Base-by-base conservation (phyloP, 2,329 filamentous ascomycete genomes). In the Aspergillus fumigatiaffinis region DNA sequence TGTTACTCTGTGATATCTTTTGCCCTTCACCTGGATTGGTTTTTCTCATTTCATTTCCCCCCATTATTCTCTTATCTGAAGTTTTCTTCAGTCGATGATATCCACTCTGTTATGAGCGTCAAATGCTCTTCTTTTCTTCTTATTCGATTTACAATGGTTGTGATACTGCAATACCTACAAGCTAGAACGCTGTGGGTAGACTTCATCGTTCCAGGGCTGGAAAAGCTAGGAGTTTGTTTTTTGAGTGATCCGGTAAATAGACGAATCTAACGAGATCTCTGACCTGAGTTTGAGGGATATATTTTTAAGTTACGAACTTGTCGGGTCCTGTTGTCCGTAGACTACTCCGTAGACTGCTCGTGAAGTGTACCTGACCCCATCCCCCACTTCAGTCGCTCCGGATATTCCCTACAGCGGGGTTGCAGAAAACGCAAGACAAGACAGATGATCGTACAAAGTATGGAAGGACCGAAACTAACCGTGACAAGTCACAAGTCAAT, bases 71-170 rank as follows among this genome's bases (percentile, higher is more conserved):
- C 44, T 25, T 47, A 52, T 47, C 57, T 56, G 56, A 44, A 51
- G 44, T 58, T 51, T 58, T 20, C 52, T 56, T 54, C 38, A 57
- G 51, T 57, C 47, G 56, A 64, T 65, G 63, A 65, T 65, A 65
- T 65, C 63, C 63, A 63, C 63, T 65, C 49, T 60, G 61, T 63
- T 65, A 60, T 60, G 59, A 57, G 52, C 49, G 42, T 51, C 52
- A 29, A 29, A 54, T 56, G 55, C 58, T 58, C 52, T 57, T 41
- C 42, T 41, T 41, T 52, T 47, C 49, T 53, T 53, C 49, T 32
- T 50, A 12, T 52, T 58, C 58, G 23, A n/a, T 52, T 50, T 51
- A 48, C 49, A 56, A 47, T 23, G 21, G 44, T 47, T 20, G 42
- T 12, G 4, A 25, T 47, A 47, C 44, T 47, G 44, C 44, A 23